phyloP scores from a whole-genome alignment of 306 rosid genomes.

The Coriaria nepalensis region DNA sequence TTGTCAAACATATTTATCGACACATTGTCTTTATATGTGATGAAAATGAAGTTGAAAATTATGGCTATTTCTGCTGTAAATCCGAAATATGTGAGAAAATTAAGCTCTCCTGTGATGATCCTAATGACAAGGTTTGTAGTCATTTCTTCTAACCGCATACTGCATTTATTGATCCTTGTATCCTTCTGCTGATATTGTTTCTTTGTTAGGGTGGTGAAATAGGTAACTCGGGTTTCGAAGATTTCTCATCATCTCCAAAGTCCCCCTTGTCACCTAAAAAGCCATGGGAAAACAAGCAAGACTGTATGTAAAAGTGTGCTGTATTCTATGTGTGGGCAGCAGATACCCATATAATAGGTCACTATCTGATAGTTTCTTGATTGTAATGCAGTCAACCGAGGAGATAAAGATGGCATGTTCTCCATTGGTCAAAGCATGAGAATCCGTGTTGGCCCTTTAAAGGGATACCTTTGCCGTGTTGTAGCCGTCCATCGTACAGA shows the following conservation, averaged over 20 bases:
- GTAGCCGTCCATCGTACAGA: slow-evolving; percentile 72
- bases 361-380: slow-evolving; percentile 11
- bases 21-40: slow-evolving; percentile 57
- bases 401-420: slow-evolving; percentile 46
- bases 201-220: slow-evolving; percentile 53
- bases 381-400: slow-evolving; percentile 55
- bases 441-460: slow-evolving; percentile 89
- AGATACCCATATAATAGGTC: slow-evolving; percentile 9
- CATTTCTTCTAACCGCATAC: background rate
- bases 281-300: slow-evolving; percentile 53
- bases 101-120: slow-evolving; percentile 34
- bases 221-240: slow-evolving; percentile 42
- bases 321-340: slow-evolving; percentile 13
- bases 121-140: slow-evolving; percentile 50
- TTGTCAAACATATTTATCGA: slow-evolving; percentile 64
- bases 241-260: slow-evolving; percentile 63
- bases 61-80: slow-evolving; percentile 70
- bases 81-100: slow-evolving; percentile 74
- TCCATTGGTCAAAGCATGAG: slow-evolving; percentile 91
- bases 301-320: slow-evolving; percentile 36
- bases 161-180: background rate
- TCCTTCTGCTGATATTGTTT: slow-evolving; percentile 9
- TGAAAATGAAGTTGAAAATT: slow-evolving; percentile 52
- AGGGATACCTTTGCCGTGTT: slow-evolving; percentile 95
- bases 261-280: slow-evolving; percentile 77